Conservation (phyloP, 2,329 filamentous ascomycete genomes). For the Cordyceps cateniannulata region DNA sequence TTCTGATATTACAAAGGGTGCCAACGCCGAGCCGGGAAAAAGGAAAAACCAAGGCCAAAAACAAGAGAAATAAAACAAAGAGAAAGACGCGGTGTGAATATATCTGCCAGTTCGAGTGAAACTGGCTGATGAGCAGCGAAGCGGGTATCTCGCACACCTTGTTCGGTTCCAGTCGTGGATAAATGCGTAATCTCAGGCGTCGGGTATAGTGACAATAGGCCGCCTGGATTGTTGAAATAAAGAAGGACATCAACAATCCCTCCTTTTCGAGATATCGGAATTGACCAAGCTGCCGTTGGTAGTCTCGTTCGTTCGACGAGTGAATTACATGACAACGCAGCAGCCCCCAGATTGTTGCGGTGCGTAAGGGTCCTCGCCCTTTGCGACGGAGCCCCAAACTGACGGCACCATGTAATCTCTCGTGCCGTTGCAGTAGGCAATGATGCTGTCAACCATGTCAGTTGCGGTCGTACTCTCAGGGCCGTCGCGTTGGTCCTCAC, state of each 20-base stretch:
- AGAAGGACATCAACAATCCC: no score
- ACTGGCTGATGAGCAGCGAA: conserved; percentile 16
- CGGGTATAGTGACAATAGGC: background rate
- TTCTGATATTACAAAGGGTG: conserved; percentile 14
- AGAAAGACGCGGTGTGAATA: conserved; percentile 5
- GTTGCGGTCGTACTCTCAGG: background rate
- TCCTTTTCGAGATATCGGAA: background rate
- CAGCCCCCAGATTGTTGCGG: conserved; percentile 89
- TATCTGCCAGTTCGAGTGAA: background rate
- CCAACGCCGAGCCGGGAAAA: conserved; percentile 11
- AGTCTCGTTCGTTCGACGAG: background rate
- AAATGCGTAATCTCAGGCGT: background rate
- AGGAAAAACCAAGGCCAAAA: background rate
- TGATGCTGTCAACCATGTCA: conserved; percentile 58
- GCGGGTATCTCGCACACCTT: conserved; percentile 17
- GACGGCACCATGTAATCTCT: conserved; percentile 99
- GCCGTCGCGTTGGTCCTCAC: conserved; percentile 40
- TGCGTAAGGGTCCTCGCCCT: conserved; percentile 96
- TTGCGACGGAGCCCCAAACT: conserved; percentile 90
- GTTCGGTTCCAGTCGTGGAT: background rate
- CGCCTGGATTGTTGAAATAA: background rate
- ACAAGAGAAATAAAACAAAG: conserved; percentile 5
- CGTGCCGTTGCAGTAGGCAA: conserved; percentile 95
- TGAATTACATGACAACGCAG: conserved; percentile 82
- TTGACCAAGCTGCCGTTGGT: background rate